Base-by-base conservation (phyloP, 208 protist genomes). In the Wallacemonas rigidus region DNA sequence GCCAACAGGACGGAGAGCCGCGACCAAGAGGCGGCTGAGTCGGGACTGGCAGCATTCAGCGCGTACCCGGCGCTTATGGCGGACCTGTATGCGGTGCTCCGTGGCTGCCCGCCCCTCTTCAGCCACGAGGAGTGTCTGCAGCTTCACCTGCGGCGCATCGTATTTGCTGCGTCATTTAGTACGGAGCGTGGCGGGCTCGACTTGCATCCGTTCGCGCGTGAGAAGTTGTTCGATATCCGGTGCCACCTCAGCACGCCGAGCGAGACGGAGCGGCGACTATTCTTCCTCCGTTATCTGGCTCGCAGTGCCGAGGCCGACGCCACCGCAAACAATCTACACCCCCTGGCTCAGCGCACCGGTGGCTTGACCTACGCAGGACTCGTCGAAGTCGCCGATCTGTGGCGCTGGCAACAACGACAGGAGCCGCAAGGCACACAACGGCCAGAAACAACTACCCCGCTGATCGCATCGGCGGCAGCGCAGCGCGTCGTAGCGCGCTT, bases 361-460 rank as follows among this genome's bases (percentile, higher is more conserved):
- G 91, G 91, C 39, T 55, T 93, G 1, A 83, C 81, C 1, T 95
- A 91, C 71, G 73, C 80, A 6, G 88, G 88, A 39, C 71, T 95
- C 12, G 67, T 70, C 9, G 88, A 92, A 63, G 50, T 88, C 12
- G 60, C 75, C 15, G 39, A 69, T 12, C 9, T 44, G 12, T 67
- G 58, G 73, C 69, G n/a, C 5, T 76, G 2, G 67, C 56, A 69
- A 26, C 26, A 26, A 26, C 26, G 26, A 26, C 26, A 26, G 26
- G 26, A 26, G 26, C 26, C 26, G 26, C 26, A 26, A 26, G 26
- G 26, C 26, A 26, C 26, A 26, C 26, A 26, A 26, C 26, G 26
- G 26, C 26, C 26, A 26, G 26, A 26, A 26, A 26, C 26, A 26
- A 26, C 26, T 26, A 26, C 26, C 26, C 26, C 26, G 26, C 26